Percentiles rank a stretch among this genome's conserved stretches.
Evolutionary conservation across 2,329 filamentous ascomycete species (phyloP).

Genomic region (Colletotrichum lini): DNA sequence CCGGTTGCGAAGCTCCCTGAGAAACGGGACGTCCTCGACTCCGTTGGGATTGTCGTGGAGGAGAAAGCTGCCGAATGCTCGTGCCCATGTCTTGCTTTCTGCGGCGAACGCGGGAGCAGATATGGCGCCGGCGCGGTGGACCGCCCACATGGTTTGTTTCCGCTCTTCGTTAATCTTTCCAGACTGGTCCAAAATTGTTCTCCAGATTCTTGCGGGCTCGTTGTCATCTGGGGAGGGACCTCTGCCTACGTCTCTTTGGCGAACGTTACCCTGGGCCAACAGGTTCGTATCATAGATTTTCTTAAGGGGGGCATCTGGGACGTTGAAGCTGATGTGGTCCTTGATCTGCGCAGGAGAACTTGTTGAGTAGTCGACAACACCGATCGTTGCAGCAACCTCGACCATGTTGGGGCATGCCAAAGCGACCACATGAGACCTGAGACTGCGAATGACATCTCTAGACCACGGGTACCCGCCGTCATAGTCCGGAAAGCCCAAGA

Average conservation of each 20-base stretch:
- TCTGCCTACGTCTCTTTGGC: too few relatives aligned
- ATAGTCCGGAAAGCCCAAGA: neutral
- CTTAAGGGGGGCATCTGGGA: neutral
- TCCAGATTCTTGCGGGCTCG: too few relatives aligned
- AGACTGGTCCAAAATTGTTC: too few relatives aligned
- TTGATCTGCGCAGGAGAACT: neutral
- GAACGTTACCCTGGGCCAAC: too few relatives aligned
- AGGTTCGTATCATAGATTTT: too few relatives aligned
- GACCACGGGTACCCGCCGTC: constrained; percentile 4
- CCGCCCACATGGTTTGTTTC: too few relatives aligned
- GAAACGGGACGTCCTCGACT: neutral
- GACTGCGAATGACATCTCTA: accelerated
- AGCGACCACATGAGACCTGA: too few relatives aligned
- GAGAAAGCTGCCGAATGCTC: constrained; percentile 1
- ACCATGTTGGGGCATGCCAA: too few relatives aligned
- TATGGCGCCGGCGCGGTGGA: neutral
- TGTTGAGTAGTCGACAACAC: neutral
- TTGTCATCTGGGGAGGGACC: too few relatives aligned
- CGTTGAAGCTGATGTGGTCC: neutral
- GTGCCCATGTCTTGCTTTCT: neutral
- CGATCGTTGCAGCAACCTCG: too few relatives aligned
- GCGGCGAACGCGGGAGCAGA: neutral
- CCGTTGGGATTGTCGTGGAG: neutral
- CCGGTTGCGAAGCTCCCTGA: neutral
- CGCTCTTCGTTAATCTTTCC: too few relatives aligned